Percentiles rank a stretch among this genome's conserved stretches.
These are phyloP conservation scores for Collybiopsis confluens DNA, from an alignment of 768 basidiomycete genomes.

Conservation along the genomic window DNA sequence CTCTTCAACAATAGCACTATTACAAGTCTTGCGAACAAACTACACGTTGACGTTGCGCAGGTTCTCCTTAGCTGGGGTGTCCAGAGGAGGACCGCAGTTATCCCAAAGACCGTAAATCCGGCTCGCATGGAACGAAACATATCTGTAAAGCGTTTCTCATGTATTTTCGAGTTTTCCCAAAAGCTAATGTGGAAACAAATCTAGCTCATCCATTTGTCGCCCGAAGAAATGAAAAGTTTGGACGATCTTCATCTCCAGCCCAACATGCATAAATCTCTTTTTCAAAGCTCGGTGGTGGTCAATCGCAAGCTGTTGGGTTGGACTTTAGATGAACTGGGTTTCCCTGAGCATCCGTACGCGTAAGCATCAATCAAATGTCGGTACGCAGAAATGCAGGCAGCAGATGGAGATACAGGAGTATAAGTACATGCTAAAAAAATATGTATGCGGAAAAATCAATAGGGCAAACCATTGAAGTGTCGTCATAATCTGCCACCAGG, in stretches of 20 bases:
- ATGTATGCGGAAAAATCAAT: too few species aligned
- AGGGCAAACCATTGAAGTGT: too few species aligned
- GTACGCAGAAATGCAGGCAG: too few species aligned
- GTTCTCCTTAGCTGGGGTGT: slow-evolving; percentile 65
- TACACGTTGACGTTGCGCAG: slow-evolving; percentile 38
- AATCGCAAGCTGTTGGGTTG: slow-evolving; percentile 37
- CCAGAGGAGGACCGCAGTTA: slow-evolving; percentile 53
- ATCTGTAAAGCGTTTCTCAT: too few species aligned
- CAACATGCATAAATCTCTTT: slow-evolving; percentile 35
- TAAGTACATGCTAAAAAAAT: too few species aligned
- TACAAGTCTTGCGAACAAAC: slow-evolving; percentile 27
- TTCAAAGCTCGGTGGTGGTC: slow-evolving; percentile 11
- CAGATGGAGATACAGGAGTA: too few species aligned
- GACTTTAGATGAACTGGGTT: slow-evolving; percentile 40
- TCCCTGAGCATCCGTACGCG: slow-evolving; percentile 2
- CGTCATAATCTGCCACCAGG: too few species aligned
- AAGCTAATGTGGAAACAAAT: slow-evolving; percentile 11
- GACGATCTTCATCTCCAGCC: slow-evolving; percentile 35
- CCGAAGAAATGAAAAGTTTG: slow-evolving; percentile 36
- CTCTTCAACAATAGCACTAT: slow-evolving; percentile 31
- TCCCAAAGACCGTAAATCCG: slow-evolving; percentile 67
- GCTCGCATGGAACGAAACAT: too few species aligned
- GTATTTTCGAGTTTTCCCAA: too few species aligned
- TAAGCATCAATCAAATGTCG: too few species aligned
- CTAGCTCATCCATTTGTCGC: slow-evolving; percentile 30